These are phyloP conservation scores for Ascocoryne sarcoides DNA, from an alignment of 2,329 filamentous ascomycete species.

Conservation along the genomic window DNA sequence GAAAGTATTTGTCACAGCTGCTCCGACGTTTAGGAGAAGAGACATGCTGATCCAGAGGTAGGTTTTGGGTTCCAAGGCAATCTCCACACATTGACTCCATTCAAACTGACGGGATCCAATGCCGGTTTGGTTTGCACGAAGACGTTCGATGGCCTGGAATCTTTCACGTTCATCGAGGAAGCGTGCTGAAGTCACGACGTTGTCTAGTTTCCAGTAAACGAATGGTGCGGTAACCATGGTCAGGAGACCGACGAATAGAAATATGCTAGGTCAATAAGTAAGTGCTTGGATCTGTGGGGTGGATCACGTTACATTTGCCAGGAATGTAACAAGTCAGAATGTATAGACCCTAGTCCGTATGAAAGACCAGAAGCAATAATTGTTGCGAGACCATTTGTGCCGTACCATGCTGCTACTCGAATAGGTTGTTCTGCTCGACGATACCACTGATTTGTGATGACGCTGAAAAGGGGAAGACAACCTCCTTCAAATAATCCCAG, in stretches of 20 bases:
- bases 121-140: slow-evolving; percentile 67
- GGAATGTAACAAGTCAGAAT: slow-evolving; percentile 35
- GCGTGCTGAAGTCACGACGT: slow-evolving; percentile 41
- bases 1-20: slow-evolving; percentile 55
- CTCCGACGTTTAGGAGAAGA: slow-evolving; percentile 55
- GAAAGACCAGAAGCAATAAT: slow-evolving; percentile 26
- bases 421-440: slow-evolving; percentile 31
- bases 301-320: slow-evolving; percentile 24
- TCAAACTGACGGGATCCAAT: slow-evolving; percentile 64
- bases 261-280: slow-evolving; percentile 47
- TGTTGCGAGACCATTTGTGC: slow-evolving; percentile 26
- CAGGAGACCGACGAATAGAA: slow-evolving; percentile 53
- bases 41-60: slow-evolving; percentile 54
- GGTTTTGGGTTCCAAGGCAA: slow-evolving; percentile 40
- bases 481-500: slow-evolving; percentile 67
- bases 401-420: slow-evolving; percentile 30
- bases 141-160: slow-evolving; percentile 58
- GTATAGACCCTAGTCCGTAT: slow-evolving; percentile 31
- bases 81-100: slow-evolving; percentile 51
- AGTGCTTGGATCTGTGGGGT: slow-evolving; percentile 14
- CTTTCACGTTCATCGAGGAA: slow-evolving; percentile 58
- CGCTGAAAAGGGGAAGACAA: slow-evolving; percentile 31
- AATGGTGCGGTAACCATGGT: slow-evolving; percentile 50
- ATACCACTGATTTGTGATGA: slow-evolving; percentile 34
- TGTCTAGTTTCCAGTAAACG: slow-evolving; percentile 51